These are phyloP conservation scores for Psilocybe subaeruginosa DNA, from an alignment of 768 basidiomycete species.

Conservation along the genomic window DNA sequence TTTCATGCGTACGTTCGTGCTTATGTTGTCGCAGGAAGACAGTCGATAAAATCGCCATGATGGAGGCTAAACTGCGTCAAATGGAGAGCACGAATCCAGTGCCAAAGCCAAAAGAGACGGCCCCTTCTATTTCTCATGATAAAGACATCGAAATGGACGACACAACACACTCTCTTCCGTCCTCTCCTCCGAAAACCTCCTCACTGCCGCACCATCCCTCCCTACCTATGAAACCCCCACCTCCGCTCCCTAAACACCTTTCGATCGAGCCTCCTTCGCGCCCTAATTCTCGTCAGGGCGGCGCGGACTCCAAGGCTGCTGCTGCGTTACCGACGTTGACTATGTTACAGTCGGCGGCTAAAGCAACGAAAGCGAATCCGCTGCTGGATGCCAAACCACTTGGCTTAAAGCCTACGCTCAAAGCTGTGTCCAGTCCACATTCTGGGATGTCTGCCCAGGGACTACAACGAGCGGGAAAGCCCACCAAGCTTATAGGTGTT, in stretches of 20 bases:
- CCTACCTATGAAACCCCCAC: slow-evolving; percentile 46
- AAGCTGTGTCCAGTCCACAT: not conserved
- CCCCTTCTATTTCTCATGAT: slow-evolving; percentile 13
- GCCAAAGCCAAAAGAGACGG: not conserved
- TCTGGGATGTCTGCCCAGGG: not conserved
- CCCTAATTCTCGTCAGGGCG: slow-evolving; percentile 6
- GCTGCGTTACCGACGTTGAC: slow-evolving; percentile 27
- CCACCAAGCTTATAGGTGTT: slow-evolving; percentile 39
- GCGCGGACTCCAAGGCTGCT: slow-evolving; percentile 16
- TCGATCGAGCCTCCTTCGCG: slow-evolving; percentile 4
- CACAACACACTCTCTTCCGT: not conserved
- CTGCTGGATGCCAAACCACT: not conserved
- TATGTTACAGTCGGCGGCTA: slow-evolving; percentile 9
- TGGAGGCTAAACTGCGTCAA: slow-evolving; percentile 93
- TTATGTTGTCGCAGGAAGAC: slow-evolving; percentile 51
- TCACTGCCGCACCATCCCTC: slow-evolving; percentile 34
- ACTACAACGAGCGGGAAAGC: slow-evolving; percentile 14
- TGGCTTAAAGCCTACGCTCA: not conserved
- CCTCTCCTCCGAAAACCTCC: not conserved
- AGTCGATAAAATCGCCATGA: slow-evolving; percentile 86
- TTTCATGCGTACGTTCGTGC: not conserved
- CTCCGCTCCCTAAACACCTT: slow-evolving; percentile 26
- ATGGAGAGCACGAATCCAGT: slow-evolving; percentile 55
- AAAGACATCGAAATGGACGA: slow-evolving; percentile 4
- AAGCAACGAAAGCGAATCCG: not conserved